Base-by-base conservation (phyloP, 2,329 filamentous ascomycete genomes). In the Colletotrichum tabaci region DNA sequence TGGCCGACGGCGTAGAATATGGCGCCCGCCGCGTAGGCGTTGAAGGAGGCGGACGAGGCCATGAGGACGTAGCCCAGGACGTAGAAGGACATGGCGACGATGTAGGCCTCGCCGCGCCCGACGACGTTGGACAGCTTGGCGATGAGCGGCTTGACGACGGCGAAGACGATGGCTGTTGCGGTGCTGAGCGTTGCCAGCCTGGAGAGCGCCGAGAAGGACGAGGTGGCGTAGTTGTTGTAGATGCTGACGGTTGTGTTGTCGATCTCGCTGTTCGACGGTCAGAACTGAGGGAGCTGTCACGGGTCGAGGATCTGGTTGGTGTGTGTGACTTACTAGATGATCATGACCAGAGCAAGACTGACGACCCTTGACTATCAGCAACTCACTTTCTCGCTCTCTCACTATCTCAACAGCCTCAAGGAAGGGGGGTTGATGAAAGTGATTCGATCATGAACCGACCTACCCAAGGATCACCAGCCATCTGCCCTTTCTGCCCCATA, bases 101-200 rank as follows among this genome's bases (percentile, higher is more conserved):
- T 61, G 56, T 70, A 70, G 6, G 62, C 66, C n/a, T 66, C 53
- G 16, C 67, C 67, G 35, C 67, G 56, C 6, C 67, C 67, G 13
- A 67, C 50, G 21, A 61, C 62, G 23, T 70, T 70, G 49, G 62
- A 66, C 10, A 70, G 9, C 55, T 70, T 70, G 23, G 67, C 67
- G 7, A 70, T 30, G 18, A 56, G 67, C 1, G 67, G 62, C 35
- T 70, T 70, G 16, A 67, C 40, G 2, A 62, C 64, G 8, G 67
- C 63, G n/a, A 67, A 58, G 13, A 67, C 64, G 4, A 67, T 71
- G 7, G 57, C 44, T 15, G 35, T 62, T 10, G 57, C 63, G 15
- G 67, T 67, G 13, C 42, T 30, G 10, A 67, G 57, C 7, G 67
- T 71, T 21, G 63, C 63, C 23, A 71, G 18, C 10, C 67, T 67